Evolutionary conservation across 176 grass and related monocot species (phyloP), one percentile per base, ranked within the genome.

Genomic region (Alloteropsis semialata): DNA sequence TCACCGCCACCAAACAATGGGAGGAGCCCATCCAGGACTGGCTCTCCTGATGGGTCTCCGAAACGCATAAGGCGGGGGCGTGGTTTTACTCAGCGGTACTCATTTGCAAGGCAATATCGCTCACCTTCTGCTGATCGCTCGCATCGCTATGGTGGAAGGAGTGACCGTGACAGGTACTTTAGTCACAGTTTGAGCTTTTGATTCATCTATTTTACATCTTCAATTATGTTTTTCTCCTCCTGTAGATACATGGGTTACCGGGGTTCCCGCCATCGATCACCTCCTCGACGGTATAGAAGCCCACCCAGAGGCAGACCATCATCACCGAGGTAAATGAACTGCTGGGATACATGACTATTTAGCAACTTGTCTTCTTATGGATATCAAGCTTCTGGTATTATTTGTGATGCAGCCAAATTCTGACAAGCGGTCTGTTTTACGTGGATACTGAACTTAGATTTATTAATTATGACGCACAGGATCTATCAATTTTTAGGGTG

Each of bases 91-190:
- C 89, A 94, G 75, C 84, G 91, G 22, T 99, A 96, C 69, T 94
- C 97, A 15, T 99, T 88, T 87, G 97, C 97, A 87, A 99, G 97
- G 75, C 87, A 92, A 85, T 99, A 99, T 69, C 85, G 91, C 6
- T 96, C 97, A 36, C 97, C 93, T 80, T 92, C 93, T 78, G 85
- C 85, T 70, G 93, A 99, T 83, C 91, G 86, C 64, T 87, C 80
- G 19, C 74, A 89, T 75, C 96, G 93, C 10, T 94, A 88, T 83
- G 91, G 91, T 50, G 96, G 93, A 76, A 93, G 96, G 81, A 85
- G 53, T 84, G 87, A 92, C 30, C 91, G 90, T 60, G 93, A 93
- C 37, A 92, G 94, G 94, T 97, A 89, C 78, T 63, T 48, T 11
- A 27, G 7, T 43, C 5, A 83, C 84, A 45, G 22, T 80, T 75